A percentile compares a stretch with the other conserved stretches of the same genome.
phyloP scores from a whole-genome alignment of 2,329 filamentous ascomycete genomes.

The Claviceps quebecensis region DNA sequence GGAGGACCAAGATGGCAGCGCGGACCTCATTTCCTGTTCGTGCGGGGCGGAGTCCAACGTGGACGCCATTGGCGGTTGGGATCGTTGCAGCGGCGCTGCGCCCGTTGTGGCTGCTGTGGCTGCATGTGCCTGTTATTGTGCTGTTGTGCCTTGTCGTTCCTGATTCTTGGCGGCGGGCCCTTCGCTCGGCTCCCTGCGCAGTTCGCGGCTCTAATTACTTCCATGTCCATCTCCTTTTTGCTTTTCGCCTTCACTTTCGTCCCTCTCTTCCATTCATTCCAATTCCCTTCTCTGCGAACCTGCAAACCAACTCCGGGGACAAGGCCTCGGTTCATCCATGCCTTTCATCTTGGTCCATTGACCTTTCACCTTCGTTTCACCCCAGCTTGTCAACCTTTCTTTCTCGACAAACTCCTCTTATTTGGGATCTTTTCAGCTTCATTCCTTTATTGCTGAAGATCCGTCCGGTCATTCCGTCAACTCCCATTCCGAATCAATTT shows the following conservation, averaged over 20 bases:
- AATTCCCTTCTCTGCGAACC: background rate
- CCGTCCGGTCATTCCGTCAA: constrained; percentile 24
- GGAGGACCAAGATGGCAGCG: background rate
- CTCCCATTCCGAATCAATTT: constrained; percentile 4
- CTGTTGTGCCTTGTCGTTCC: background rate
- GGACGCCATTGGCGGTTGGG: background rate
- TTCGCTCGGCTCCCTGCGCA: background rate
- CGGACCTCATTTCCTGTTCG: constrained; percentile 7
- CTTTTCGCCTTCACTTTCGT: background rate
- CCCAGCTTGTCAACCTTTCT: background rate
- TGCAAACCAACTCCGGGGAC: background rate
- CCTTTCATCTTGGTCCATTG: background rate
- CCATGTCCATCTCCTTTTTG: constrained; percentile 4
- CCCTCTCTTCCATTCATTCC: background rate
- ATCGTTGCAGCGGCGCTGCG: background rate
- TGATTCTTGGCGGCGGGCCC: background rate
- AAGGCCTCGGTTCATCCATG: background rate
- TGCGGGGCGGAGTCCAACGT: background rate
- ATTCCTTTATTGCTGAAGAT: constrained; percentile 20
- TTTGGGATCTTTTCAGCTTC: constrained; percentile 12
- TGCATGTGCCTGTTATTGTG: background rate
- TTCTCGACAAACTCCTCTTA: background rate
- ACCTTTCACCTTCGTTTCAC: background rate
- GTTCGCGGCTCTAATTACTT: background rate
- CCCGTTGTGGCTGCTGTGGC: background rate